These are phyloP conservation scores for Astrothelium macrocarpum DNA, from an alignment of 495 filamentous ascomycete species.

Conservation along the genomic window DNA sequence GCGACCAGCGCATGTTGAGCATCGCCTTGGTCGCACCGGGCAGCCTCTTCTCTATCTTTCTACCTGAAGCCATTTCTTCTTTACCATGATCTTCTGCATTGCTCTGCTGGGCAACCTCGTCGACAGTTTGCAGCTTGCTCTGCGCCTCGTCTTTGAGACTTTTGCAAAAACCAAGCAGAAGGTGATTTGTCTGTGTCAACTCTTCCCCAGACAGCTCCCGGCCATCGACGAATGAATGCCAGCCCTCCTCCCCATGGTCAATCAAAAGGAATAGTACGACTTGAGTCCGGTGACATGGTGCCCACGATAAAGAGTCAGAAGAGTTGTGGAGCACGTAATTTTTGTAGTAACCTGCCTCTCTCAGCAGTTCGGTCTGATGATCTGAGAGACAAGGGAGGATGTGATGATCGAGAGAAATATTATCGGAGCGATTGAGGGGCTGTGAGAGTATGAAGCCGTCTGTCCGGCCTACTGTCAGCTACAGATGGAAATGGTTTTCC, in stretches of 20 bases:
- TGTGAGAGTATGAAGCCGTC: conserved; percentile 61
- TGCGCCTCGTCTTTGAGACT: neutral
- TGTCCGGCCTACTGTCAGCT: conserved; percentile 19
- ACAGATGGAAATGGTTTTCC: no score
- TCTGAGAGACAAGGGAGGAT: conserved; percentile 37
- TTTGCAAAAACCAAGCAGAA: neutral
- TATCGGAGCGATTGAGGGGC: conserved; percentile 47
- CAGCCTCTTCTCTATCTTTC: neutral
- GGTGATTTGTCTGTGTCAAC: neutral
- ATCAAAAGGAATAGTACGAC: conserved; percentile 50
- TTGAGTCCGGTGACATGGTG: conserved; percentile 62
- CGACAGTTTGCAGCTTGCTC: neutral
- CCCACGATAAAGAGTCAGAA: conserved; percentile 14
- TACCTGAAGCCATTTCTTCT: neutral
- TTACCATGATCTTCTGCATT: neutral
- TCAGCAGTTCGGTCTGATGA: conserved; percentile 43
- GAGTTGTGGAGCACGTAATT: conserved; percentile 54
- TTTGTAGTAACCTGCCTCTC: conserved; percentile 48
- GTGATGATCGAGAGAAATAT: conserved; percentile 56
- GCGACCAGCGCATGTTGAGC: neutral
- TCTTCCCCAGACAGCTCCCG: neutral
- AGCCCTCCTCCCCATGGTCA: neutral
- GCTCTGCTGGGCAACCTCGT: neutral
- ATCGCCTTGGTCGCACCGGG: neutral
- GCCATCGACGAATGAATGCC: neutral